A percentile compares a stretch with the other conserved stretches of the same genome.
Conservation (phyloP, 352 stramenopile species). For the Nothophytophthora sp. region DNA sequence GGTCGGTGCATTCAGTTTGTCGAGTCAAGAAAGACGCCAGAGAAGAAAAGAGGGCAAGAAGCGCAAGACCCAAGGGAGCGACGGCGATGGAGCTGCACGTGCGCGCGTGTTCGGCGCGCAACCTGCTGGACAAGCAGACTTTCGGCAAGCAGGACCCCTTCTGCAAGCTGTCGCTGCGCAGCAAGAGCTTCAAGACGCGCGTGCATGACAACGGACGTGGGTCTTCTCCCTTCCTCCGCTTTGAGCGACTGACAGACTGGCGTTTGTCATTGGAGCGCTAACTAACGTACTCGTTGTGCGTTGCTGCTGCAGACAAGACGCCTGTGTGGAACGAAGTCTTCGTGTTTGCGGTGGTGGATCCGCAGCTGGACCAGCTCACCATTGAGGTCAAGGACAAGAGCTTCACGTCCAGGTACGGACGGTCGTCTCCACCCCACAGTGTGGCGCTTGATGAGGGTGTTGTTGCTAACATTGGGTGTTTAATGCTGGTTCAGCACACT, state of each 20-base stretch:
- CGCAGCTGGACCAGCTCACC: constrained; percentile 71
- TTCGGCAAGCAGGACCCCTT: constrained; percentile 86
- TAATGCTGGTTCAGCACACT: too few relatives aligned
- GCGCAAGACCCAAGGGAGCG: too few relatives aligned
- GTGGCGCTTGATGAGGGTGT: too few relatives aligned
- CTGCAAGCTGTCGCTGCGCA: constrained; percentile 70
- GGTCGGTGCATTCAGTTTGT: too few relatives aligned
- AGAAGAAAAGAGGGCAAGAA: too few relatives aligned
- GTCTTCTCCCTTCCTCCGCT: too few relatives aligned
- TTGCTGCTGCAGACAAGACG: constrained; percentile 70
- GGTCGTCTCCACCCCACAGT: too few relatives aligned
- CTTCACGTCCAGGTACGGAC: constrained; percentile 71
- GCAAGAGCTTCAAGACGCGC: constrained; percentile 69
- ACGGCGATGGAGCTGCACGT: constrained; percentile 87
- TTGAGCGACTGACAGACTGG: too few relatives aligned
- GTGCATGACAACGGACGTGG: constrained; percentile 85
- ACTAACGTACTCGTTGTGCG: too few relatives aligned
- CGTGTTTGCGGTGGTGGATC: constrained; percentile 70
- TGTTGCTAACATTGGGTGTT: too few relatives aligned
- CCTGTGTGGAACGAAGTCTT: constrained; percentile 87
- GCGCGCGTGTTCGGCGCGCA: constrained; percentile 73
- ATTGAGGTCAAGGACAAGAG: constrained; percentile 88
- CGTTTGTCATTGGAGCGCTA: too few relatives aligned
- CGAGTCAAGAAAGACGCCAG: too few relatives aligned
- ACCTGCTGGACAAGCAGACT: constrained; percentile 84